Conservation (phyloP, 208 protist species). For the Leishmania tropica region DNA sequence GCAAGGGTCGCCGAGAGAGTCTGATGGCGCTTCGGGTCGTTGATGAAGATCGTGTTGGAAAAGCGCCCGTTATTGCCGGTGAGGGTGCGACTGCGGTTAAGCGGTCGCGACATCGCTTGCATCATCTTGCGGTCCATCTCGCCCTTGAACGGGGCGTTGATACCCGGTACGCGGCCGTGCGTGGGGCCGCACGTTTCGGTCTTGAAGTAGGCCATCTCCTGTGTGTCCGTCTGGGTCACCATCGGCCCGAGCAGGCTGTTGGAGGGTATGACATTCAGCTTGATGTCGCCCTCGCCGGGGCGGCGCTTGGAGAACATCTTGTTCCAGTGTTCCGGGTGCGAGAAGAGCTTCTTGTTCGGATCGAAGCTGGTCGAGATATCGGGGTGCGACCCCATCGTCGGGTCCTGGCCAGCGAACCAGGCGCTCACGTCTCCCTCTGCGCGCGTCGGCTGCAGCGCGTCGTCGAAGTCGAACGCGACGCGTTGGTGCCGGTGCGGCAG, state of each 20-base stretch:
- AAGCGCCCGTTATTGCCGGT: constrained; percentile 87
- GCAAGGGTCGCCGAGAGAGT: constrained; percentile 67
- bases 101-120: constrained; percentile 85
- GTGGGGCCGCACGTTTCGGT: constrained; percentile 67
- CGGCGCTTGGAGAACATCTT: constrained; percentile 89
- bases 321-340: constrained; percentile 91
- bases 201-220: constrained; percentile 62
- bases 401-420: constrained; percentile 82
- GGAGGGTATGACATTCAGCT: constrained; percentile 59
- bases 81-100: constrained; percentile 78
- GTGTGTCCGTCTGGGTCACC: constrained; percentile 79
- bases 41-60: constrained; percentile 89
- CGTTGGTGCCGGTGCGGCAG: constrained; percentile 90
- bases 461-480: constrained; percentile 91
- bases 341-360: constrained; percentile 83
- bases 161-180: constrained; percentile 75
- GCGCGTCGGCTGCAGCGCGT: constrained; percentile 77
- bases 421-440: constrained; percentile 29
- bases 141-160: constrained; percentile 86
- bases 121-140: constrained; percentile 91
- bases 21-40: constrained; percentile 82
- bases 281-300: constrained; percentile 85
- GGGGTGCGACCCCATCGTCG: constrained; percentile 54
- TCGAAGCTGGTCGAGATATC: constrained; percentile 72
- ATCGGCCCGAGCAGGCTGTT: constrained; percentile 75